phyloP scores from a whole-genome alignment of 176 grass and related monocot genomes.

The Zoysia japonica region DNA sequence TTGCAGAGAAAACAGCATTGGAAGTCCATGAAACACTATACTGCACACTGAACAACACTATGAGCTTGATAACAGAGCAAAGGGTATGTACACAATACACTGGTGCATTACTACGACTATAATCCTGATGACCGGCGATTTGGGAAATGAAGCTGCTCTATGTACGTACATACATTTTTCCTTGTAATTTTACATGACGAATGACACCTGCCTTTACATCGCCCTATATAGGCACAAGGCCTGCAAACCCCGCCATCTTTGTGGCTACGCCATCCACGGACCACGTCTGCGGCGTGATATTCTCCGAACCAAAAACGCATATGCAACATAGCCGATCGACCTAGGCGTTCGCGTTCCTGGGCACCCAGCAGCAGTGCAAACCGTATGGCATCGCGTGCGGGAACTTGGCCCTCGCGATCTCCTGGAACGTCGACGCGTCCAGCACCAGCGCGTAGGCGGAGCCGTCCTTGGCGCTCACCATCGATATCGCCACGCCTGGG shows the following conservation, averaged over 20 bases:
- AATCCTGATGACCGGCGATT: neutral
- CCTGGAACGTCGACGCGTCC: constrained; percentile 74
- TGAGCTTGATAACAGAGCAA: neutral
- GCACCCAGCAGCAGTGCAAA: constrained; percentile 95
- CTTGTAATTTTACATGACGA: neutral
- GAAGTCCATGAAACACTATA: neutral
- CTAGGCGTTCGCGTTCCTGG: constrained; percentile 43
- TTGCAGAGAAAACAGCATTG: too few relatives aligned
- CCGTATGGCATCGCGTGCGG: constrained; percentile 97
- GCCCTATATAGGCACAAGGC: neutral
- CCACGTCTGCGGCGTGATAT: neutral
- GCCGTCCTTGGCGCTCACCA: constrained; percentile 87
- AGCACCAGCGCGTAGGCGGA: constrained; percentile 77
- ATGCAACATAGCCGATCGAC: neutral
- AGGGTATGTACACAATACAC: constrained; percentile 35
- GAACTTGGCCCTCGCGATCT: constrained; percentile 84
- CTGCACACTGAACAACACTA: constrained; percentile 7
- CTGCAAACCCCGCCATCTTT: neutral
- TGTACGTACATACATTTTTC: neutral
- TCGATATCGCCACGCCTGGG: constrained; percentile 84
- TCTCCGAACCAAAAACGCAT: neutral
- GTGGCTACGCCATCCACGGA: neutral
- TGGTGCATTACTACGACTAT: neutral
- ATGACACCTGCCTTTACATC: constrained; percentile 29
- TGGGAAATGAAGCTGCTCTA: neutral